Evolutionary conservation across 352 stramenopile genomes (phyloP), one percentile per base, ranked within the genome.

Genomic region (Phytophthora litchii): DNA sequence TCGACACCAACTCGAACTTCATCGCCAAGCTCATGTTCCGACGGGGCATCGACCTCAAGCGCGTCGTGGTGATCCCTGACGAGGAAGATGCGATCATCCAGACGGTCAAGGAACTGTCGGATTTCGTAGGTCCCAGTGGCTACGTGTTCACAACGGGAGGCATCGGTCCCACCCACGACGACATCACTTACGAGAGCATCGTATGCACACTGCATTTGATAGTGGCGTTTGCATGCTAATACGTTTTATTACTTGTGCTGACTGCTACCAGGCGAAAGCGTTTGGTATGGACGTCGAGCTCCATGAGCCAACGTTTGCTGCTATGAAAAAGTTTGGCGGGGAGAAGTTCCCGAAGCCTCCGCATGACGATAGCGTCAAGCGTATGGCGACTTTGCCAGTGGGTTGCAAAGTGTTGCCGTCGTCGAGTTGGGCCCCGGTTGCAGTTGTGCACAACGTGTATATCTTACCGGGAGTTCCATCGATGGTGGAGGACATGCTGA

Each of bases 1-100:
- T 92, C 46, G 86, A 95, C 64, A 91, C 85, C 35, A 95, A 95
- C 66, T 91, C 83, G 55, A 70, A 92, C 54, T 94, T 86, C 65
- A 74, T 94, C 31, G 70, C 83, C 35, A 78, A 92, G 65, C 70
- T 94, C 50, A 84, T 94, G 74, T 94, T 93, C 59, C 70, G 76
- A 20, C 75, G 80, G 19, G 86, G 84, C 8, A 68, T 95, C 31
- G 84, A 95, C 54, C 68, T 95, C 32, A 74, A 87, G 40, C 86
- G 84, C 23, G 69, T 93, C 9, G 76, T 80, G 10, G 78, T 93
- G 25, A 92, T 94, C 54, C 83, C 84, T 3, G 86, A 95, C 50
- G 80, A 92, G 38, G 68, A 89, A 14, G 78, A 94, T 27, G 76
- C 74, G 6, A 95, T 95, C 36, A 55, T 83, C 0, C 74, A 70